Evolutionary conservation across 2,329 filamentous ascomycete genomes (phyloP), one percentile per base, ranked within the genome.

Genomic region (Penicillium sp.): DNA sequence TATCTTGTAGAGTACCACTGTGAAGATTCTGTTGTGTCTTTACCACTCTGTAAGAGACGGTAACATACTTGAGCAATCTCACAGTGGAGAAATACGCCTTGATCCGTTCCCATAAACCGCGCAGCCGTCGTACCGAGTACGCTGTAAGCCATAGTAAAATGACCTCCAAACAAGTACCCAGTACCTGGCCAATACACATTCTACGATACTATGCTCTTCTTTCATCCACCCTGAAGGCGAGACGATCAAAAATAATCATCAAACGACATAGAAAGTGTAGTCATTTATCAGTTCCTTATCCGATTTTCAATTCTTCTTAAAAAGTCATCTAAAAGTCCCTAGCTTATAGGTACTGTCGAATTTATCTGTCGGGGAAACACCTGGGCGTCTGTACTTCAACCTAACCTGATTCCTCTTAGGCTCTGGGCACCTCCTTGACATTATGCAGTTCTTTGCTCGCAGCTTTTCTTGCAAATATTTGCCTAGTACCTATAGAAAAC

Each of bases 41-140:
- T 12, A 7, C 13, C 23, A 24, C 38, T 23, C 40, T 24, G 43
- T 44, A 42, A 38, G 35, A 52, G 46, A 56, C 48, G 29, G 51
- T 46, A 51, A 54, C 49, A 54, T 49, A 55, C 50, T 51, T 48
- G 41, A 45, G 41, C 46, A 47, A 33, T 42, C 49, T 50, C 47
- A 37, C 27, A 43, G 54, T 60, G 55, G 55, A 58, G 50, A 42
- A 53, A 40, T 45, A 40, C 47, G 45, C 46, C 49, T 47, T 43
- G 45, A 52, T 54, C 50, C 52, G 38, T 47, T 49, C 50, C 47
- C 47, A 44, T 54, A 54, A 58, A 54, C 47, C 50, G 55, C 57
- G 51, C 53, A 56, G 38, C 49, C 44, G 46, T 52, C 43, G 56
- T 56, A 60, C 47, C 41, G 38, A 42, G 42, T 60, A 55, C 57